phyloP scores from a whole-genome alignment of 2,329 filamentous ascomycete species.

The Aspergillus fumigatiaffinis region DNA sequence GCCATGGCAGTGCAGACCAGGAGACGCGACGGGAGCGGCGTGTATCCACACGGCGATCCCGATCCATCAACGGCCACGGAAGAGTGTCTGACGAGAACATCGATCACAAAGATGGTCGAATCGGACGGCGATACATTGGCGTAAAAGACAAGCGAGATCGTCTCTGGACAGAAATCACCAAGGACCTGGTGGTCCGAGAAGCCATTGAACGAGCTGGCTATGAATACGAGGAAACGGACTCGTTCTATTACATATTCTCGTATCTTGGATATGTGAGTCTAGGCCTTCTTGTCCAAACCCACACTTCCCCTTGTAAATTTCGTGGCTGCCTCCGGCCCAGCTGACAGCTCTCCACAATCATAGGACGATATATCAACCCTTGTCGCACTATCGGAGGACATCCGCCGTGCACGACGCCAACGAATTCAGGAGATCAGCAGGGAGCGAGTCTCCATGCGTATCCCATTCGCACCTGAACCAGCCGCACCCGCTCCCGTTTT shows the following conservation, averaged over 20 bases:
- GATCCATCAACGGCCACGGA: constrained; percentile 68
- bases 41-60: constrained; percentile 70
- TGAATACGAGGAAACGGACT: constrained; percentile 83
- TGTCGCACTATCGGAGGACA: constrained; percentile 76
- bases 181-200: constrained; percentile 81
- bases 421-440: constrained; percentile 57
- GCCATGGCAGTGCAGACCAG: constrained; percentile 67
- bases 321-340: not conserved
- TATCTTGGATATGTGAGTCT: constrained; percentile 79
- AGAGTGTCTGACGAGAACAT: constrained; percentile 52
- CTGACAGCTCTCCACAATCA: constrained; percentile 1
- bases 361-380: constrained; percentile 85
- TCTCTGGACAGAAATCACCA: constrained; percentile 97
- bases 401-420: constrained; percentile 62
- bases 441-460: constrained; percentile 32
- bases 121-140: constrained; percentile 43
- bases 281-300: not conserved
- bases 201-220: constrained; percentile 83
- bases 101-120: constrained; percentile 39
- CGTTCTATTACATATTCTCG: constrained; percentile 88
- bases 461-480: constrained; percentile 12
- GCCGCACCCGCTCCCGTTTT: constrained; percentile 11
- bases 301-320: not conserved
- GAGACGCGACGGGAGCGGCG: constrained; percentile 70
- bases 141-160: constrained; percentile 47